phyloP scores from a whole-genome alignment of 345 rosid genomes.

The Eutrema japonicum region DNA sequence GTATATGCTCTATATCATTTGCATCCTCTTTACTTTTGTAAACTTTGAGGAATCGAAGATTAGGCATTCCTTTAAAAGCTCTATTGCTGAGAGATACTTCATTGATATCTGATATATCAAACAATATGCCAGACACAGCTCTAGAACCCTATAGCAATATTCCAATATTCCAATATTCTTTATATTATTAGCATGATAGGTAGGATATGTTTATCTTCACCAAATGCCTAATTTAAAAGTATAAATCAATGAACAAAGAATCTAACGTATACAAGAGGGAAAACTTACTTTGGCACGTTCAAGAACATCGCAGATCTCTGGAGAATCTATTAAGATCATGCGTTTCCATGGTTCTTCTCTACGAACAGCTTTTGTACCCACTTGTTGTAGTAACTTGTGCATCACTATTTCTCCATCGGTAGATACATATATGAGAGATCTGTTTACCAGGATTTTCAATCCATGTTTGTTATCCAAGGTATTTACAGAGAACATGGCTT shows the following conservation, averaged over 20 bases:
- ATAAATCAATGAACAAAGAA: neutral
- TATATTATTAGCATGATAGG: neutral
- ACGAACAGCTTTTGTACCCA: conserved; percentile 28
- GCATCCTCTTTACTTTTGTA: neutral
- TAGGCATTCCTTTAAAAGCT: conserved; percentile 30
- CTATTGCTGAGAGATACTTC: neutral
- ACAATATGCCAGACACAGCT: conserved; percentile 20
- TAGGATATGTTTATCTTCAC: neutral
- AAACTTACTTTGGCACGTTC: conserved; percentile 20
- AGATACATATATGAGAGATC: conserved; percentile 33
- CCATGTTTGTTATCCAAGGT: neutral
- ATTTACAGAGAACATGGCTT: neutral
- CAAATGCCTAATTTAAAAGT: neutral
- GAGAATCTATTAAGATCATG: conserved; percentile 18
- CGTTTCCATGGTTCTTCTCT: conserved; percentile 35
- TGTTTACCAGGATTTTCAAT: conserved; percentile 17
- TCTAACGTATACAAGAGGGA: neutral
- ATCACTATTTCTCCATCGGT: neutral
- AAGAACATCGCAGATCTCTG: conserved; percentile 34
- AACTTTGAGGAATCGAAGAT: conserved; percentile 36
- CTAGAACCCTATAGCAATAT: conserved; percentile 26
- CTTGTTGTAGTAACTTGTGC: conserved; percentile 44
- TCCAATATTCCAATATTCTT: neutral
- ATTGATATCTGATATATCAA: neutral
- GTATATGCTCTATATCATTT: neutral